Percentiles rank a stretch among this genome's conserved stretches.
Conservation (phyloP, 768 basidiomycete species). For the Dioszegia aurantiaca region DNA sequence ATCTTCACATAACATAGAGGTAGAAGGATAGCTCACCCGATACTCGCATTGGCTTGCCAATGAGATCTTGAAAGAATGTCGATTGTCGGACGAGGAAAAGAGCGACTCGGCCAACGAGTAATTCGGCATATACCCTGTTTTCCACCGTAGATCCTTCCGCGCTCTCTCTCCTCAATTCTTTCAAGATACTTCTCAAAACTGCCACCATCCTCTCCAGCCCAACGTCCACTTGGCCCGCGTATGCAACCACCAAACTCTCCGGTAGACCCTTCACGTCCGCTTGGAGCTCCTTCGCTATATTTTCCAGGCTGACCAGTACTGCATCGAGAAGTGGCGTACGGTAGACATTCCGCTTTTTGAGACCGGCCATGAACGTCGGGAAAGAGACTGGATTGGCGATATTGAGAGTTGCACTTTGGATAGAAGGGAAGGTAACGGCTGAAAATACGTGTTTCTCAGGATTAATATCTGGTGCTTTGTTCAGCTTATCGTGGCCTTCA, state of each 20-base stretch:
- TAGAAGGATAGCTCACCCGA: slow-evolving; percentile 20
- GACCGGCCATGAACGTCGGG: slow-evolving; percentile 20
- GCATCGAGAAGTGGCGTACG: slow-evolving; percentile 37
- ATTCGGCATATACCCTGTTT: slow-evolving; percentile 21
- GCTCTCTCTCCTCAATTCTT: slow-evolving; percentile 15
- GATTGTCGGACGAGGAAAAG: slow-evolving; percentile 27
- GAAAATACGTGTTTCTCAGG: slow-evolving; percentile 35
- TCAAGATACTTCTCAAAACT: slow-evolving; percentile 18
- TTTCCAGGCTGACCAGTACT: slow-evolving; percentile 26
- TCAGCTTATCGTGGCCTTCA: too few species aligned
- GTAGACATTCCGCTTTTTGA: slow-evolving; percentile 21
- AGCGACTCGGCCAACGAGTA: slow-evolving; percentile 39
- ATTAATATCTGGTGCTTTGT: slow-evolving; percentile 10
- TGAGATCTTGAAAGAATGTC: slow-evolving; percentile 20
- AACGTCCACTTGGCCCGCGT: slow-evolving; percentile 7
- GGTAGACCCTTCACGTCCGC: slow-evolving; percentile 30
- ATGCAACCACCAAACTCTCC: slow-evolving; percentile 15
- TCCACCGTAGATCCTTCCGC: background rate
- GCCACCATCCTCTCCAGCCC: slow-evolving; percentile 18
- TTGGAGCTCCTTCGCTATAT: slow-evolving; percentile 23
- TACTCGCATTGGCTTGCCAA: background rate
- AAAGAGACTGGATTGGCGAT: slow-evolving; percentile 25
- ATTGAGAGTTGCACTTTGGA: slow-evolving; percentile 23
- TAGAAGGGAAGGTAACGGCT: slow-evolving; percentile 33
- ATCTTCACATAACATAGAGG: background rate